Conservation (phyloP, 2,329 filamentous ascomycete genomes). For the Aspergillus pseudoviridinutans region DNA sequence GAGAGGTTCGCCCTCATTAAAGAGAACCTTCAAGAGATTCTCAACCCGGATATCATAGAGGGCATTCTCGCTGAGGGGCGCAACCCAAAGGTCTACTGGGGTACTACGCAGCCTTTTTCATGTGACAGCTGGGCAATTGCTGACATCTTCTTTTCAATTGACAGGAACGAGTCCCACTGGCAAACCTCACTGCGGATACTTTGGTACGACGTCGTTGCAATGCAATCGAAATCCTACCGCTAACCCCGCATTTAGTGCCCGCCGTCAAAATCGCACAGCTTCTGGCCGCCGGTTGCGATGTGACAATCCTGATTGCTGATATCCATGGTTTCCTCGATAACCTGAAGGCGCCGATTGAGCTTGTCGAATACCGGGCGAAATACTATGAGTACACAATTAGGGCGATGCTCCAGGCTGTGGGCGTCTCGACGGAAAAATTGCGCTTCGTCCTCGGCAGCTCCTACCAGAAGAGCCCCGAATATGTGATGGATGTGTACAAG, state of each 20-base stretch:
- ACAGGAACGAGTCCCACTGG: constrained; percentile 70
- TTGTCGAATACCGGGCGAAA: constrained; percentile 74
- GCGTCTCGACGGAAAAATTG: constrained; percentile 73
- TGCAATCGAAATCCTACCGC: not conserved
- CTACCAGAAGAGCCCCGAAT: constrained; percentile 66
- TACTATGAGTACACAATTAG: constrained; percentile 81
- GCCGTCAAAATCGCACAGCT: constrained; percentile 88
- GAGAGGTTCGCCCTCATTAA: constrained; percentile 68
- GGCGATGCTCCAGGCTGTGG: constrained; percentile 69
- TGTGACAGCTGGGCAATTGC: constrained; percentile 21
- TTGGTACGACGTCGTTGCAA: constrained; percentile 32
- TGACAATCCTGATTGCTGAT: constrained; percentile 68
- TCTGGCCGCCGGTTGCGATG: constrained; percentile 76
- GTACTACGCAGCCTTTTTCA: constrained; percentile 10
- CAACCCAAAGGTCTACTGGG: constrained; percentile 33
- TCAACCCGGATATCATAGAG: constrained; percentile 61
- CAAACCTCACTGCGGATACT: constrained; percentile 85
- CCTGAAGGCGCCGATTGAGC: constrained; percentile 76
- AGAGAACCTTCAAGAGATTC: constrained; percentile 74
- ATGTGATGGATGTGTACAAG: constrained; percentile 86
- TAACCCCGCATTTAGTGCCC: constrained; percentile 50
- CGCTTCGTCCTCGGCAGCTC: constrained; percentile 79
- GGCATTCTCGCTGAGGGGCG: constrained; percentile 25
- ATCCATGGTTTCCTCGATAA: constrained; percentile 55
- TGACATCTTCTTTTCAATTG: constrained; percentile 2